These are phyloP conservation scores for Vachellia collinsii DNA, from an alignment of 306 rosid genomes.

Conservation along the genomic window DNA sequence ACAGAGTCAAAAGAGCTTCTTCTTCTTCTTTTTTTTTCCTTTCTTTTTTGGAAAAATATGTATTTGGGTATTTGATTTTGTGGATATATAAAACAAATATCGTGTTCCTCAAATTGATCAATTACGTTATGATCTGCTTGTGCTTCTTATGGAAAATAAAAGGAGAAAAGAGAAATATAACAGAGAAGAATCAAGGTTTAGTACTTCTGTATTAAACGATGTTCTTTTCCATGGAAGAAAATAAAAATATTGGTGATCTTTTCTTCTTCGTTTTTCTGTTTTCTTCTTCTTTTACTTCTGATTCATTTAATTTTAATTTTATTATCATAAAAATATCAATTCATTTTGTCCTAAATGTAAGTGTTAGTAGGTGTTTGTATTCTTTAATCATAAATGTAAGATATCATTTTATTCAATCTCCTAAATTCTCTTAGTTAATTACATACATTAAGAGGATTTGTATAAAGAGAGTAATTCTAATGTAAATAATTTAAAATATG, in stretches of 20 bases:
- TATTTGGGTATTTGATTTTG: slow-evolving; percentile 50
- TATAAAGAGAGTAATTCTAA: too few relatives aligned
- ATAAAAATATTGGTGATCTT: neutral
- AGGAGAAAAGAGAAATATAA: neutral
- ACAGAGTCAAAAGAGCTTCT: slow-evolving; percentile 23
- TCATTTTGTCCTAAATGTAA: too few relatives aligned
- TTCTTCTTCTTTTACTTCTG: too few relatives aligned
- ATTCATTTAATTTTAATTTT: too few relatives aligned
- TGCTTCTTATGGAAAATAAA: neutral
- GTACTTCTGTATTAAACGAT: neutral
- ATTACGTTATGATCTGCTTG: neutral
- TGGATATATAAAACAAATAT: slow-evolving; percentile 48
- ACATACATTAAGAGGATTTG: too few relatives aligned
- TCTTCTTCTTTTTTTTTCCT: neutral
- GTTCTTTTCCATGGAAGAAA: neutral
- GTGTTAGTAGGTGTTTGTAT: too few relatives aligned
- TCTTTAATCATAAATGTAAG: too few relatives aligned
- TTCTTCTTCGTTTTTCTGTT: neutral
- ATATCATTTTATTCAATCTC: too few relatives aligned
- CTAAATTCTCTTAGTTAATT: too few relatives aligned
- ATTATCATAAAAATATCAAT: too few relatives aligned
- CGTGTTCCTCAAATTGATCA: slow-evolving; percentile 3
- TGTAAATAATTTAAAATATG: too few relatives aligned
- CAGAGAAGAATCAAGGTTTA: neutral
- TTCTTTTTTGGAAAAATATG: neutral